These are phyloP conservation scores for Macrocybe gigantea DNA, from an alignment of 768 basidiomycete genomes.

Conservation along the genomic window DNA sequence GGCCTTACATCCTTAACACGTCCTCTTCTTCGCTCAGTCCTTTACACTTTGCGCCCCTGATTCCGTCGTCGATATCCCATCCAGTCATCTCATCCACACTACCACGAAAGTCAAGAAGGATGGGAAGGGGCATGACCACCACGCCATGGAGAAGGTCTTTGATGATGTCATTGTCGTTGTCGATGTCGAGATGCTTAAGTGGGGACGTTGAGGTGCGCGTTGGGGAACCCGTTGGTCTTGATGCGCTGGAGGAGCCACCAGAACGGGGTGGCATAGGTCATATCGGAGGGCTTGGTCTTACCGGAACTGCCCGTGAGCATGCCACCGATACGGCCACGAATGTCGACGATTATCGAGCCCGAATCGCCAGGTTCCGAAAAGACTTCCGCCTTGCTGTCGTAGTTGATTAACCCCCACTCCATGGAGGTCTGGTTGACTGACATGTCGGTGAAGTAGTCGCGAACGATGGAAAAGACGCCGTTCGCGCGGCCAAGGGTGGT, in stretches of 20 bases:
- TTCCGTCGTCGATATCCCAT: no score
- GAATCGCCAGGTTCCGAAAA: conserved; percentile 33
- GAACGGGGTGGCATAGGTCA: conserved; percentile 30
- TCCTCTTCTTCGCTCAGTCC: no score
- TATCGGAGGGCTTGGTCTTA: conserved; percentile 15
- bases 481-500: conserved; percentile 32
- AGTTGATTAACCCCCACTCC: conserved; percentile 23
- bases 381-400: conserved; percentile 17
- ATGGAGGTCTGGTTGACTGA: conserved; percentile 19
- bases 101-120: no score
- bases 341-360: conserved; percentile 26
- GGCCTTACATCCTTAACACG: no score
- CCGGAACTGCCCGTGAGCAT: conserved; percentile 27
- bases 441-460: conserved; percentile 19
- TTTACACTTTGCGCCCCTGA: no score
- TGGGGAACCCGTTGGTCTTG: background rate
- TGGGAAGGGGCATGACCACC: no score
- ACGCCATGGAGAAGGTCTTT: no score
- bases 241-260: conserved; percentile 19
- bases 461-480: conserved; percentile 27
- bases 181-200: no score
- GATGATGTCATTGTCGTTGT: no score
- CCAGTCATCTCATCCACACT: no score
- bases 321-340: conserved; percentile 26
- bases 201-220: background rate